Conservation (phyloP, 2,329 filamentous ascomycete species). For the Epichloe baconii region DNA sequence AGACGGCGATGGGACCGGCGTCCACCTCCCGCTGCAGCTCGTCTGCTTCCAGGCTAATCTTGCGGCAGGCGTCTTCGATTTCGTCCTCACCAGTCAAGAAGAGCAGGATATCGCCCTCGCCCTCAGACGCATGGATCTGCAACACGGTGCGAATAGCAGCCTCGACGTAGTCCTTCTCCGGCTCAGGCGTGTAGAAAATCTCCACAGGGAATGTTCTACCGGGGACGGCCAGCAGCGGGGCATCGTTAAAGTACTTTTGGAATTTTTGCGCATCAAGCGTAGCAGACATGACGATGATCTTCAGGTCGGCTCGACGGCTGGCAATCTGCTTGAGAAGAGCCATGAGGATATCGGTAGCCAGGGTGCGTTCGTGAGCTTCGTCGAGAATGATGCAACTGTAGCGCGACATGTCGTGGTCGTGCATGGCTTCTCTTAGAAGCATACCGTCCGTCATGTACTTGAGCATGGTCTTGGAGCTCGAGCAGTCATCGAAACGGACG, state of each 20-base stretch:
- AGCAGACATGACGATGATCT: slow-evolving; percentile 98
- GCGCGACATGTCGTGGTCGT: slow-evolving; percentile 79
- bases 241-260: slow-evolving; percentile 91
- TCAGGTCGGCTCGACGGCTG: slow-evolving; percentile 70
- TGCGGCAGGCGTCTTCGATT: slow-evolving; percentile 90
- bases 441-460: slow-evolving; percentile 99
- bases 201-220: slow-evolving; percentile 94
- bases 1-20: slow-evolving; percentile 77
- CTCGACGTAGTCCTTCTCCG: slow-evolving; percentile 93
- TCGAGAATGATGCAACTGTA: slow-evolving; percentile 98
- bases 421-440: slow-evolving; percentile 90
- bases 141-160: slow-evolving; percentile 87
- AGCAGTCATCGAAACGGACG: slow-evolving; percentile 96
- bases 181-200: slow-evolving; percentile 95
- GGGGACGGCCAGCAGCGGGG: slow-evolving; percentile 83
- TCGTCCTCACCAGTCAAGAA: slow-evolving; percentile 98
- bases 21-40: slow-evolving; percentile 87
- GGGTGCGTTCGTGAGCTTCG: slow-evolving; percentile 93
- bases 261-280: slow-evolving; percentile 97
- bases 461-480: slow-evolving; percentile 73
- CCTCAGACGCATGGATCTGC: slow-evolving; percentile 89
- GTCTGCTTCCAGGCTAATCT: slow-evolving; percentile 81
- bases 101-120: slow-evolving; percentile 81
- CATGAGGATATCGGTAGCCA: slow-evolving; percentile 96
- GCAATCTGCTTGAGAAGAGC: slow-evolving; percentile 88